Evolutionary conservation across 2,329 filamentous ascomycete species (phyloP).

Genomic region (Fusarium aywerte): DNA sequence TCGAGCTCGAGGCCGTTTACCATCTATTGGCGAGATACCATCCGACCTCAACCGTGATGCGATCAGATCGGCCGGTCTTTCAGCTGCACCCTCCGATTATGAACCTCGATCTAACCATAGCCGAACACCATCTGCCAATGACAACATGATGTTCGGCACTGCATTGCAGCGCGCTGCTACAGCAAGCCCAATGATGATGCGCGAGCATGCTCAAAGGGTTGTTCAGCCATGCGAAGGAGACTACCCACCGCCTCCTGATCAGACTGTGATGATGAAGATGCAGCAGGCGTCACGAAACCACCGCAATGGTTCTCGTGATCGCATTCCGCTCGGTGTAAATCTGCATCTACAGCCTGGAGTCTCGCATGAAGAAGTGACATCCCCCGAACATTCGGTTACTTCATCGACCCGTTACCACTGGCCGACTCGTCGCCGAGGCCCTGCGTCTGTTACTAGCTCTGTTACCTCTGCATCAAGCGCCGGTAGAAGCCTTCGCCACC

Average conservation of each 20-base stretch:
- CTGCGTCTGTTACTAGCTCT: slow-evolving; percentile 67
- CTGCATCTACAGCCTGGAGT: slow-evolving; percentile 72
- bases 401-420: slow-evolving; percentile 67
- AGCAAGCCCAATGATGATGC: slow-evolving; percentile 73
- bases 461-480: slow-evolving; percentile 66
- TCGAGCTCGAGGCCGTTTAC: slow-evolving; percentile 70
- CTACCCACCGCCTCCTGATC: slow-evolving; percentile 69
- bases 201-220: slow-evolving; percentile 55
- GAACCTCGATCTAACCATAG: slow-evolving; percentile 48
- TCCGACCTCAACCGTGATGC: slow-evolving; percentile 49
- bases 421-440: slow-evolving; percentile 64
- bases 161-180: slow-evolving; percentile 73
- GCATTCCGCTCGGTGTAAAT: slow-evolving; percentile 76
- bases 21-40: slow-evolving; percentile 76
- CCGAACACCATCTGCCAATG: slow-evolving; percentile 56
- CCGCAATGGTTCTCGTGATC: slow-evolving; percentile 78
- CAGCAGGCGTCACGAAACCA: slow-evolving; percentile 65
- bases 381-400: slow-evolving; percentile 65
- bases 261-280: slow-evolving; percentile 72
- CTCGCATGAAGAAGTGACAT: slow-evolving; percentile 64
- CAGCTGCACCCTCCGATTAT: slow-evolving; percentile 41
- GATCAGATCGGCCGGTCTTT: slow-evolving; percentile 44
- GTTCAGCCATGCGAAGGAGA: slow-evolving; percentile 49
- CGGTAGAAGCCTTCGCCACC: slow-evolving; percentile 61
- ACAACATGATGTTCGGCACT: slow-evolving; percentile 55